Evolutionary conservation across 768 basidiomycete genomes (phyloP).

Genomic region (Amanita jacksonii): DNA sequence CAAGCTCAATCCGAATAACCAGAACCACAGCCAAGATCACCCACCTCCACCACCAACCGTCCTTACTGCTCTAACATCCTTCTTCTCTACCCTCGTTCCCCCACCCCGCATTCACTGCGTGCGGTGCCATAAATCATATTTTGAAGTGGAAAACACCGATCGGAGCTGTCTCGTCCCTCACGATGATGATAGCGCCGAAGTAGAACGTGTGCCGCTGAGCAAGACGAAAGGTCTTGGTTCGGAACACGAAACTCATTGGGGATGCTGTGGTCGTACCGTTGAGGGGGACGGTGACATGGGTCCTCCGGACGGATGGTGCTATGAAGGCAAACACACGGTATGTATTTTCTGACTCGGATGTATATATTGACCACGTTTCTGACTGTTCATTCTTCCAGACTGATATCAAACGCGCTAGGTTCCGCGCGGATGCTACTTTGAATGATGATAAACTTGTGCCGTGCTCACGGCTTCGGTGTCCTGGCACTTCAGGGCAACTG

Average conservation of each 20-base stretch:
- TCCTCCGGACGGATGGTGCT: slow-evolving; percentile 82
- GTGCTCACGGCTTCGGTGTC: slow-evolving; percentile 49
- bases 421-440: slow-evolving; percentile 64
- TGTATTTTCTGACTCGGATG: slow-evolving; percentile 15
- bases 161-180: slow-evolving; percentile 61
- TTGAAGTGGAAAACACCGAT: slow-evolving; percentile 68
- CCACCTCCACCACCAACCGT: slow-evolving; percentile 18
- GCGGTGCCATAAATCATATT: slow-evolving; percentile 63
- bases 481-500: slow-evolving; percentile 23
- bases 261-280: slow-evolving; percentile 63
- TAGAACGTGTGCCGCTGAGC: slow-evolving; percentile 39
- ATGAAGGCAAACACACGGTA: slow-evolving; percentile 74
- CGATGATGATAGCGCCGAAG: slow-evolving; percentile 73
- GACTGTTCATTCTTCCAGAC: slow-evolving; percentile 31
- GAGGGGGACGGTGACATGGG: slow-evolving; percentile 76
- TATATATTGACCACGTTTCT: slow-evolving; percentile 9
- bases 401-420: slow-evolving; percentile 66
- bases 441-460: slow-evolving; percentile 59
- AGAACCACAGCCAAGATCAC: slow-evolving; percentile 17
- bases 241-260: slow-evolving; percentile 51
- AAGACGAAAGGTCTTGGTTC: slow-evolving; percentile 19
- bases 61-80: slow-evolving; percentile 39
- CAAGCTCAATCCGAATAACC: slow-evolving; percentile 36
- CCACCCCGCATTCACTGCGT: slow-evolving; percentile 67
- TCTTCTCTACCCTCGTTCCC: slow-evolving; percentile 54